Evolutionary conservation across 2,329 filamentous ascomycete genomes (phyloP).

Genomic region (Stagonosporopsis tanaceti): DNA sequence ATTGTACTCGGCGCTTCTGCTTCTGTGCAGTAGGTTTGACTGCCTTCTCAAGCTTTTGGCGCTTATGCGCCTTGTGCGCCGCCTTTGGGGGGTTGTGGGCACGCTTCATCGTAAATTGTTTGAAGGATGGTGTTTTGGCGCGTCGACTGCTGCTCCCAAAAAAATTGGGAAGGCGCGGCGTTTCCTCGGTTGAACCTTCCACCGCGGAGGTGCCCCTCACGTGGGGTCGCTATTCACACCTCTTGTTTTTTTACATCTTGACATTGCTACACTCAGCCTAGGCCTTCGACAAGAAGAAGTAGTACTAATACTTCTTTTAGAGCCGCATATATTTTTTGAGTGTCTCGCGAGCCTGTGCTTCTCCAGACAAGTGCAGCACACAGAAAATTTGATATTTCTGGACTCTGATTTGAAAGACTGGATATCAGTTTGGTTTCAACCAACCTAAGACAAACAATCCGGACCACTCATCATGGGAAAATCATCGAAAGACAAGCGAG

Average conservation of each 20-base stretch:
- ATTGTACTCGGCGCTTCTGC: conserved; percentile 44
- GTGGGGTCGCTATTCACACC: conserved; percentile 26
- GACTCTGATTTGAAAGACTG: not conserved
- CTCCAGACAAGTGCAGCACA: not conserved
- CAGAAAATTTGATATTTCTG: not conserved
- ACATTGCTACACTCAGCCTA: not conserved
- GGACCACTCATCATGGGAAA: conserved; percentile 74
- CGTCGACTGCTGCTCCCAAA: conserved; percentile 10
- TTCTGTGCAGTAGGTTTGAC: conserved; percentile 25
- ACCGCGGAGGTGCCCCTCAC: conserved; percentile 28
- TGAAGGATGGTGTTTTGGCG: conserved; percentile 4
- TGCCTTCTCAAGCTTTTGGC: conserved; percentile 50
- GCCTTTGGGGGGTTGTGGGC: conserved; percentile 48
- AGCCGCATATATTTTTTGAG: not conserved
- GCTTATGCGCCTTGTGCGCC: conserved; percentile 53
- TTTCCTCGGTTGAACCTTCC: conserved; percentile 35
- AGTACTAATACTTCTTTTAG: too few species aligned
- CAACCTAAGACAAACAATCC: not conserved
- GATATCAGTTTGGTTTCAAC: not conserved
- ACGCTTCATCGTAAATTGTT: conserved; percentile 45
- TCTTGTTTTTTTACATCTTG: not conserved
- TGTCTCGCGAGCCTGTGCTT: not conserved
- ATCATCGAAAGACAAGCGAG: conserved; percentile 97
- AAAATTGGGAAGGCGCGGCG: conserved; percentile 35
- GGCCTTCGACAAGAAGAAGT: not conserved